Base-by-base conservation (phyloP, 1,284 basidiomycete genomes). In the Moesziomyces globuligerus region DNA sequence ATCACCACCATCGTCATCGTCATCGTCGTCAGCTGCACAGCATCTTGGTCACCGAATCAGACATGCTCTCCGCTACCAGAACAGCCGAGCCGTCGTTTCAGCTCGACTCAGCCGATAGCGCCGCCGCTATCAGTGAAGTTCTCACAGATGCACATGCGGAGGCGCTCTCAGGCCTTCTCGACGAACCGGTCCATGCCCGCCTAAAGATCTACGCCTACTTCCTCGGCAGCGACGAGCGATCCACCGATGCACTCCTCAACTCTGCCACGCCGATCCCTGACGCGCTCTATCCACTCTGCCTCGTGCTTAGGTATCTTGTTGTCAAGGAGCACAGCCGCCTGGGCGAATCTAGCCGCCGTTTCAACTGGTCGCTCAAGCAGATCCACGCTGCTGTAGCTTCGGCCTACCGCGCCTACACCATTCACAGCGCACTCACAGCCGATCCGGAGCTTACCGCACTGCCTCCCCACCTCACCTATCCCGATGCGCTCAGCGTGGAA, bases 321-420 rank as follows among this genome's bases (percentile, higher is more conserved):
- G 36, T 65, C 15, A 64, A 59, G 18, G 70, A 72, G 34, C 56
- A 56, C 13, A 36, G 47, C 3, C 39, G 70, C 1, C 43, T 72
- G 0, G 70, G 70, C n/a, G 70, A 72, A 26, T 68, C 65, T 9
- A 66, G 49, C 23, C 28, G 25, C 11, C 55, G 59, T 25, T 68
- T 62, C 52, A 72, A 72, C 29, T 72, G 64, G 65, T 68, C 59
- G 18, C 53, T 68, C 32, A 68, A 68, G 37, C 59, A 68, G 47
- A 42, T 68, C 8, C 43, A 59, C 17, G 70, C 65, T 13, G 55
- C 59, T 18, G 47, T 64, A n/a, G 55, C 60, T 1, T 46, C 69
- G 4, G 59, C 37, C 9, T 51, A 38, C 28, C 44, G 24, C 8
- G 59, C 67, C 1, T 53, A 55, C 25, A 56, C 42, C 17, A 46